Conservation (phyloP, 331 rosid species). For the Dryas integrifolia region DNA sequence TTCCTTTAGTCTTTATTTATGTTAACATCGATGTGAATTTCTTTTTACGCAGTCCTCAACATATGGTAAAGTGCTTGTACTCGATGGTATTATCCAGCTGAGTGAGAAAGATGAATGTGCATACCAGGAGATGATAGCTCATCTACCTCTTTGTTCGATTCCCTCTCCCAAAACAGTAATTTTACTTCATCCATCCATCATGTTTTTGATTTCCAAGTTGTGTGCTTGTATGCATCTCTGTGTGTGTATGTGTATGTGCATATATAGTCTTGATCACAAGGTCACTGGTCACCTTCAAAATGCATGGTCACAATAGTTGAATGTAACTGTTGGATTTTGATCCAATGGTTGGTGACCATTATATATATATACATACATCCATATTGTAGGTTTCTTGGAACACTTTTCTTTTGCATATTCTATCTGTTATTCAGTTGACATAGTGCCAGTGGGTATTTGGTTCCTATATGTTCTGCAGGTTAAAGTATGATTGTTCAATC, state of each 20-base stretch:
- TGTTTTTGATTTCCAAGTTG: not conserved
- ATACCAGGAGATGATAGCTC: slow-evolving; percentile 98
- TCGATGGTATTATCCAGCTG: slow-evolving; percentile 91
- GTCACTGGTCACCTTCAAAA: not conserved
- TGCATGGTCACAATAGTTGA: not conserved
- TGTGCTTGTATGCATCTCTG: too few relatives aligned
- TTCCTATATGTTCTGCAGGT: not conserved
- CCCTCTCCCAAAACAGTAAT: slow-evolving; percentile 70
- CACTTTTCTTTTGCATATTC: not conserved
- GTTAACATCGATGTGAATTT: slow-evolving; percentile 2
- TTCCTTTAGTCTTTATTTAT: not conserved
- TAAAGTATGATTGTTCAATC: too few relatives aligned
- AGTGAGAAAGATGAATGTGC: slow-evolving; percentile 96
- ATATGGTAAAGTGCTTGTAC: slow-evolving; percentile 92
- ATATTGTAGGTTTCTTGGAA: not conserved
- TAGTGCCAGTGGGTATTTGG: not conserved
- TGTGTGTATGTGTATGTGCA: not conserved
- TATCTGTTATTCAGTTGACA: not conserved
- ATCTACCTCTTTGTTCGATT: slow-evolving; percentile 94
- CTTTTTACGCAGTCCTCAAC: slow-evolving; percentile 57
- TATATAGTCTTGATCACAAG: not conserved
- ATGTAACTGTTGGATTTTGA: not conserved
- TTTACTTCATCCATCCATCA: slow-evolving; percentile 8
- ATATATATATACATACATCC: too few relatives aligned
- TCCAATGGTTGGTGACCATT: not conserved